A percentile compares a stretch with the other conserved stretches of the same genome.
phyloP scores from a whole-genome alignment of 192 early-diverging fungal genomes.

The Bifiguratus adelaidae region DNA sequence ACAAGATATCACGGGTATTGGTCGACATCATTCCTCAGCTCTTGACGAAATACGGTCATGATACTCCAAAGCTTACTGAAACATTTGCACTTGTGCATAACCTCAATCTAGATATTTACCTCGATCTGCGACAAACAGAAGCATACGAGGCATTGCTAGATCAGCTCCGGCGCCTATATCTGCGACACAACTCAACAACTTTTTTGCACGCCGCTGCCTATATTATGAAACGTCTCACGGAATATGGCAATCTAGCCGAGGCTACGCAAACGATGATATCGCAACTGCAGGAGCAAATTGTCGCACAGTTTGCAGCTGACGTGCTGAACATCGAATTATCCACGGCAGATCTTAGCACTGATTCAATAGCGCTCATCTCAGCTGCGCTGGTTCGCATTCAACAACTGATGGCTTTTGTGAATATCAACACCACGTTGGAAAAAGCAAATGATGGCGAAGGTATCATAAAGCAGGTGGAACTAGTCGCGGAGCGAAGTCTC shows the following conservation, averaged over 20 bases:
- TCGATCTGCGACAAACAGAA: slow-evolving; percentile 27
- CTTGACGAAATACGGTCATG: slow-evolving; percentile 32
- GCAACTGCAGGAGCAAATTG: slow-evolving; percentile 22
- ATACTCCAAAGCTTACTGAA: slow-evolving; percentile 21
- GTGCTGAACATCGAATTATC: no score
- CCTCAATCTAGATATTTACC: slow-evolving; percentile 32
- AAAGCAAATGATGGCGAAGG: no score
- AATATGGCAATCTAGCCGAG: slow-evolving; percentile 16
- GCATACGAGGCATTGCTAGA: slow-evolving; percentile 36
- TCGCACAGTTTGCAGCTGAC: no score
- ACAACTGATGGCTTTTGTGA: no score
- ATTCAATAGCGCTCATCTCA: no score
- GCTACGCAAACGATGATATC: slow-evolving; percentile 23
- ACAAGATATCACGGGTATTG: slow-evolving; percentile 30
- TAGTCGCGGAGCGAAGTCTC: no score
- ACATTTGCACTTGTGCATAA: slow-evolving; percentile 28
- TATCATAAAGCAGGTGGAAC: no score
- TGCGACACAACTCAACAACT: slow-evolving; percentile 20
- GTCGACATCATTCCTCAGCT: slow-evolving; percentile 24
- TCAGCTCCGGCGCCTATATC: slow-evolving; percentile 28
- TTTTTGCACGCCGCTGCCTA: slow-evolving; percentile 26
- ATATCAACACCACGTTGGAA: no score
- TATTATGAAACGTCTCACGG: slow-evolving; percentile 23
- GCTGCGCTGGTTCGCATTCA: no score
- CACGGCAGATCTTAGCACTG: no score